phyloP scores from a whole-genome alignment of 345 rosid genomes.

The Tarenaya hassleriana region DNA sequence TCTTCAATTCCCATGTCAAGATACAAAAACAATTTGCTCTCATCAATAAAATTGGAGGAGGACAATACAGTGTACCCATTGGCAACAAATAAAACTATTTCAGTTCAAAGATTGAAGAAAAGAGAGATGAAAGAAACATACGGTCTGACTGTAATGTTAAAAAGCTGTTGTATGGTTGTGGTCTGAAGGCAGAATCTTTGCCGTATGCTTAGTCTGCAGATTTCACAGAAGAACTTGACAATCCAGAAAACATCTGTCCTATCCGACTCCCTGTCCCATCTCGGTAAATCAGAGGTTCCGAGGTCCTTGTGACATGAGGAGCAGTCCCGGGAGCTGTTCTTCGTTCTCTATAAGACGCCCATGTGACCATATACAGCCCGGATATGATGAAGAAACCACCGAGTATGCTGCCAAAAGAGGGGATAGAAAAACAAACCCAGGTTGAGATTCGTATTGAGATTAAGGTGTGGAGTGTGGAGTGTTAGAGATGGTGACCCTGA shows the following conservation, averaged over 20 bases:
- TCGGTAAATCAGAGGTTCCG: slow-evolving; percentile 54
- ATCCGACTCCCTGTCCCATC: slow-evolving; percentile 37
- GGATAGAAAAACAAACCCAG: background rate
- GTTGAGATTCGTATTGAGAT: background rate
- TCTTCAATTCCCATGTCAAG: too few species aligned
- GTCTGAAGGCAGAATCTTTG: background rate
- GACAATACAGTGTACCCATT: too few species aligned
- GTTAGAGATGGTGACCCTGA: slow-evolving; percentile 19
- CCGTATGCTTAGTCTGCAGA: slow-evolving; percentile 28
- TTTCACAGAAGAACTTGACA: slow-evolving; percentile 7
- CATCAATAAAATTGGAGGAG: too few species aligned
- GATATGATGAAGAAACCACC: slow-evolving; percentile 77
- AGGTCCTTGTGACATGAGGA: slow-evolving; percentile 32
- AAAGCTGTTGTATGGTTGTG: background rate
- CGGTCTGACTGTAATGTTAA: background rate
- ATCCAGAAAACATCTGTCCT: slow-evolving; percentile 33
- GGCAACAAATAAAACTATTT: too few species aligned
- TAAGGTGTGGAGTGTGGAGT: background rate
- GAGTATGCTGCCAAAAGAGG: slow-evolving; percentile 45
- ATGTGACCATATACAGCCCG: slow-evolving; percentile 80
- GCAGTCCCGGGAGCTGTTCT: slow-evolving; percentile 26
- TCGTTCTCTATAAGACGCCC: slow-evolving; percentile 72
- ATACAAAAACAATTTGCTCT: too few species aligned
- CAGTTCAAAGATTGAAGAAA: too few species aligned
- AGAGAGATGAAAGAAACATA: background rate